phyloP scores from a whole-genome alignment of 495 filamentous ascomycete species.

The Talaromyces proteolyticus region DNA sequence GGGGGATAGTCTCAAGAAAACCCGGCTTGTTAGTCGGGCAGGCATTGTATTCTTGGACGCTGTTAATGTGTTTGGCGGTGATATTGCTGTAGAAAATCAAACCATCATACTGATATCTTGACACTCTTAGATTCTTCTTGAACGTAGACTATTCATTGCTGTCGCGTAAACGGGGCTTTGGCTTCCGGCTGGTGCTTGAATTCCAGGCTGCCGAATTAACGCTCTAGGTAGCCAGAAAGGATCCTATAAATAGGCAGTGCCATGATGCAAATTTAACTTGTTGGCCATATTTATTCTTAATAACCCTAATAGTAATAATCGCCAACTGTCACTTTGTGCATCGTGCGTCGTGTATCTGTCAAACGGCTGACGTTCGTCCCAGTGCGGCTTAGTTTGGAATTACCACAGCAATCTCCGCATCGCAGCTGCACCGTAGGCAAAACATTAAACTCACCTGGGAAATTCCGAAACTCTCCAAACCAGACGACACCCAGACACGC shows the following conservation, averaged over 20 bases:
- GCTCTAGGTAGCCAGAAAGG: not conserved
- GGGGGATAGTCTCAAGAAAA: not conserved
- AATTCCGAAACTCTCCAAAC: not conserved
- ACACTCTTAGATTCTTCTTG: not conserved
- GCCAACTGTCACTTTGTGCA: no score
- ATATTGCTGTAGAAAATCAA: not conserved
- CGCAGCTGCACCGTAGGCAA: not conserved
- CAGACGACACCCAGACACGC: no score
- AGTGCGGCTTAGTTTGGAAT: not conserved
- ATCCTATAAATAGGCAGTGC: conserved; percentile 15
- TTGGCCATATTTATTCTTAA: no score
- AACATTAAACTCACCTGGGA: not conserved
- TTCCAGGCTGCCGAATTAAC: conserved; percentile 1
- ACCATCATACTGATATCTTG: not conserved
- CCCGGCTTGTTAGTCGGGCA: not conserved
- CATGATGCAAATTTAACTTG: conserved; percentile 23
- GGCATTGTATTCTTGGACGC: not conserved
- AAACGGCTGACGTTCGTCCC: no score
- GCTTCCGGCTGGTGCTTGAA: not conserved
- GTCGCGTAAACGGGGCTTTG: no score
- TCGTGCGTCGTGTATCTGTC: no score
- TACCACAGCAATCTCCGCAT: conserved; percentile 5
- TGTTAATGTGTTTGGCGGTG: not conserved
- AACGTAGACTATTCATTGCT: not conserved
- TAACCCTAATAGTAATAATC: no score